These are phyloP conservation scores for Ambrosia artemisiifolia DNA, from an alignment of 129 eudicot species.

Conservation along the genomic window DNA sequence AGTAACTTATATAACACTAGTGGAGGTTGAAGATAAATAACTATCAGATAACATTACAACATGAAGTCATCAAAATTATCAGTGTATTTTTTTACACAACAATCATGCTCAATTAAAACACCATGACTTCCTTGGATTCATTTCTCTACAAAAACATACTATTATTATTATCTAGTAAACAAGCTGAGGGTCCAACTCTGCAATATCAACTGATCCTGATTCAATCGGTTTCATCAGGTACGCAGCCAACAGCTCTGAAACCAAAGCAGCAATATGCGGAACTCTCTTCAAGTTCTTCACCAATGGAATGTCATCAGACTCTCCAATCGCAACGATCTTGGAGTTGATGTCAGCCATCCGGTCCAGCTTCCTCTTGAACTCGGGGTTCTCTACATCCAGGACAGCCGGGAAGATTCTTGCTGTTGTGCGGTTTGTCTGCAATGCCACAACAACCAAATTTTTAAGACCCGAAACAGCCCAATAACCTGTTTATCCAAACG, in stretches of 20 bases:
- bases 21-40: background rate
- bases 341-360: constrained; percentile 83
- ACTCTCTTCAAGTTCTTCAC: constrained; percentile 93
- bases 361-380: constrained; percentile 91
- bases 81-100: constrained; percentile 28
- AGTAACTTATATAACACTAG: no score
- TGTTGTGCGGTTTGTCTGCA: constrained; percentile 98
- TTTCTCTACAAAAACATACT: constrained; percentile 13
- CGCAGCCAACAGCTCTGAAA: constrained; percentile 82
- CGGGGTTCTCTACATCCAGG: constrained; percentile 94
- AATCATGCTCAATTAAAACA: constrained; percentile 10
- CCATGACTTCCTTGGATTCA: background rate
- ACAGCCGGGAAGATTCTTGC: constrained; percentile 99
- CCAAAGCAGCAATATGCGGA: constrained; percentile 84
- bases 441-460: background rate
- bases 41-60: constrained; percentile 15
- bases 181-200: constrained; percentile 88
- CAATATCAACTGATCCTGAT: constrained; percentile 86
- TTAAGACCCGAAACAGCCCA: background rate
- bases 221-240: constrained; percentile 95
- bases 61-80: constrained; percentile 22
- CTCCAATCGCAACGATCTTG: constrained; percentile 63
- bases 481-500: background rate
- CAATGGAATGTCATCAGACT: constrained; percentile 57
- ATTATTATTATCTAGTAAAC: constrained; percentile 45